Evolutionary conservation across 2,329 filamentous ascomycete species (phyloP).

Genomic region (Cytospora schulzeri): DNA sequence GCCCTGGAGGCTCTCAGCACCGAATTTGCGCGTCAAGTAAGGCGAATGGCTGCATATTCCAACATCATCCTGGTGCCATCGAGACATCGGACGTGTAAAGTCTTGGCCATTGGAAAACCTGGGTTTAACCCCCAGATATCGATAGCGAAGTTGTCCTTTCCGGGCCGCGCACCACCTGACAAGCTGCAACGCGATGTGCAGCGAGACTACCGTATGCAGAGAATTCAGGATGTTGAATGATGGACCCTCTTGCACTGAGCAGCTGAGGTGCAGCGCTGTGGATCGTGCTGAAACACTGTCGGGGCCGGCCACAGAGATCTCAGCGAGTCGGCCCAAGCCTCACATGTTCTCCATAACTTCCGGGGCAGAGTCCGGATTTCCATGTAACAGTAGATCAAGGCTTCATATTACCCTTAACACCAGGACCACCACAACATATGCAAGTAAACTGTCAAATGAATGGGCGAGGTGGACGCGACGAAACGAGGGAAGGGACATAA

Average conservation of each 20-base stretch:
- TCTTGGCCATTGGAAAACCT: constrained; percentile 36
- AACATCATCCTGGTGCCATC: neutral
- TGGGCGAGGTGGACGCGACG: constrained; percentile 8
- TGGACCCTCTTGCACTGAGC: constrained; percentile 35
- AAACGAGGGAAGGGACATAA: constrained; percentile 32
- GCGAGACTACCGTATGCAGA: constrained; percentile 30
- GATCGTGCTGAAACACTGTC: constrained; percentile 33
- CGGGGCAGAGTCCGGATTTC: constrained; percentile 31
- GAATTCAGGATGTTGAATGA: constrained; percentile 39
- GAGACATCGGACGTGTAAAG: neutral
- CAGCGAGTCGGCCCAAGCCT: constrained; percentile 34
- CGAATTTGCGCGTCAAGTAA: neutral
- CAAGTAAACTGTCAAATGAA: constrained; percentile 27
- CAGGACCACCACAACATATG: constrained; percentile 29
- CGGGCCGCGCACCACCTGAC: constrained; percentile 34
- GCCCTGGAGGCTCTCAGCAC: constrained; percentile 14
- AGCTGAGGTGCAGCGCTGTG: constrained; percentile 34
- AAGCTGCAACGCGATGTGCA: too few species aligned
- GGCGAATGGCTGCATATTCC: too few species aligned
- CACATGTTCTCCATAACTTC: constrained; percentile 30
- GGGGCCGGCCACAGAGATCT: constrained; percentile 38
- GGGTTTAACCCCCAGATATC: constrained; percentile 41
- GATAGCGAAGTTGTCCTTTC: constrained; percentile 35
- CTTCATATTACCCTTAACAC: constrained; percentile 27
- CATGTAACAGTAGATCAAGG: constrained; percentile 30